Base-by-base conservation (phyloP, 2,329 filamentous ascomycete genomes). In the Xylariaceae sp. region DNA sequence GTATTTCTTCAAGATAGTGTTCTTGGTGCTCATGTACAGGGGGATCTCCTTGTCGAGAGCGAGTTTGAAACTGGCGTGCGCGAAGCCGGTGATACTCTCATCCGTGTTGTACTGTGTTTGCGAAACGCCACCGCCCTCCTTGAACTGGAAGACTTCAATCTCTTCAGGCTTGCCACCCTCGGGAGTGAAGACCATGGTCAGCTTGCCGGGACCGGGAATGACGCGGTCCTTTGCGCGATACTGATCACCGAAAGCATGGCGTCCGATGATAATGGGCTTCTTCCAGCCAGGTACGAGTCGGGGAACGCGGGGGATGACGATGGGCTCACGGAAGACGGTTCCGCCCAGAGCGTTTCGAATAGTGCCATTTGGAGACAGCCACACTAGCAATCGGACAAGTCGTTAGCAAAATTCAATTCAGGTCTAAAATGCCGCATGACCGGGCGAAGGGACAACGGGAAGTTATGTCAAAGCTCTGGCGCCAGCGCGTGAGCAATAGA, bases 1-100 rank as follows among this genome's bases (percentile, higher is more conserved):
- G 75, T 99, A 99, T 73, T 91, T 92, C 81, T 99, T 99, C 62
- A 99, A 78, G 64, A 99, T 99, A 62, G 94, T 99, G 81, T 97
- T 97, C 87, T 99, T 99, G 74, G 94, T 99, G 81, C 90, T 96
- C 92, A 97, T 95, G 80, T 97, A 99, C 65, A 99, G 79, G n/a
- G 94, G 94, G 59, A 95, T 77, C 57, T 78, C 78, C 82, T 96
- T 94, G 71, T 83, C 78, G 41, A 97, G 75, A 32, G 94, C 92
- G 60, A 96, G 83, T 84, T 96, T 95, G 84, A 99, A 97, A 61
- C 86, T 91, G 56, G 94, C 88, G 69, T 97, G 94, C 49, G 94
- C 94, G 66, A 99, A 99, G 54, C 94, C 94, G 48, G 78, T 76
- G 71, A 99, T 99, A 67, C 88, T 94, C 70, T 96, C 94, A 65